phyloP scores from a whole-genome alignment of 371 early-diverging fungal genomes.

The Mortierella sp. region DNA sequence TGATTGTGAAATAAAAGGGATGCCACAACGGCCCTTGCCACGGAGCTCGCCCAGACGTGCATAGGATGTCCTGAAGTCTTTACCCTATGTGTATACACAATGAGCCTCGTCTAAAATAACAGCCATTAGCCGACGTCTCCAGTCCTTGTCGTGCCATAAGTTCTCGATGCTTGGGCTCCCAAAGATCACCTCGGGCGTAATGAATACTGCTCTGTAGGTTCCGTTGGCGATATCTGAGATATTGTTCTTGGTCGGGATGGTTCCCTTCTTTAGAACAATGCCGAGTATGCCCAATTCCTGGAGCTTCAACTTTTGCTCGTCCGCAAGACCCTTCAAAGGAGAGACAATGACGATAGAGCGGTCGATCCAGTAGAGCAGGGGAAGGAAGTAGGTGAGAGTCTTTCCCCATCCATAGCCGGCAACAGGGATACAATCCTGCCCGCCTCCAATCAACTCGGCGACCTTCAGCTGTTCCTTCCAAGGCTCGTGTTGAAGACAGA shows the following conservation, averaged over 20 bases:
- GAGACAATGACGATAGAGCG: conserved; percentile 17
- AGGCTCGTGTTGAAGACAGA: too few species aligned
- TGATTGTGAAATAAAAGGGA: conserved; percentile 19
- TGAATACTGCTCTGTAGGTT: conserved; percentile 18
- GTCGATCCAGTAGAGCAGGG: conserved; percentile 11
- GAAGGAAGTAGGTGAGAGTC: conserved; percentile 21
- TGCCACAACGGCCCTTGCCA: neutral
- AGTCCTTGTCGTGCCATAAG: neutral
- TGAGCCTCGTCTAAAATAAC: conserved; percentile 36
- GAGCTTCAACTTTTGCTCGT: conserved; percentile 12
- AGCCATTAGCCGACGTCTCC: neutral
- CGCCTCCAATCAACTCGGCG: conserved; percentile 5
- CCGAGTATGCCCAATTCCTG: neutral
- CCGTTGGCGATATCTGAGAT: neutral
- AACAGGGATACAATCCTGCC: conserved; percentile 26
- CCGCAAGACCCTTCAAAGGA: conserved; percentile 6
- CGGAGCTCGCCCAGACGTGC: conserved; percentile 14
- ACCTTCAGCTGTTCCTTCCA: conserved; percentile 10
- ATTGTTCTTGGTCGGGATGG: neutral
- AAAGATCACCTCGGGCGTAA: conserved; percentile 28
- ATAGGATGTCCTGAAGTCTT: conserved; percentile 14
- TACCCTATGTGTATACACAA: conserved; percentile 15
- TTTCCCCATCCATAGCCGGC: conserved; percentile 35
- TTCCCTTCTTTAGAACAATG: neutral
- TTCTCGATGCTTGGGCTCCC: neutral